Evolutionary conservation across 2,329 filamentous ascomycete species (phyloP).

Genomic region (Cylindrodendrum hubeiense): DNA sequence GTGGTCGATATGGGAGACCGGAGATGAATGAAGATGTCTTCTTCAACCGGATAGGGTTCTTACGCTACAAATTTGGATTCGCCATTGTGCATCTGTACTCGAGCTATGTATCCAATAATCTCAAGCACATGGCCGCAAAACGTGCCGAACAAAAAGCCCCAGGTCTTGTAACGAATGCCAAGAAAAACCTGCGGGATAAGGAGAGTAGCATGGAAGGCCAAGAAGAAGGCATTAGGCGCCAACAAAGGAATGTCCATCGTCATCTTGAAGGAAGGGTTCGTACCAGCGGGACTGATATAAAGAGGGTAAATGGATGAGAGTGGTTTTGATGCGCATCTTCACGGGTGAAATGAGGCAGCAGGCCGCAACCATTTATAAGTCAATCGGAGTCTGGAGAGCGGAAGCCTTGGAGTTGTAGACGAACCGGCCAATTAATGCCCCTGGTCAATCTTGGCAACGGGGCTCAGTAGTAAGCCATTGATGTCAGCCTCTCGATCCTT

Average conservation of each 20-base stretch:
- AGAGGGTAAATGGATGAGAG: neutral
- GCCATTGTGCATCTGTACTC: conserved; percentile 66
- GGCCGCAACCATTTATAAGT: conserved; percentile 8
- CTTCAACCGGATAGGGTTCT: conserved; percentile 30
- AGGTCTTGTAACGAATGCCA: conserved; percentile 54
- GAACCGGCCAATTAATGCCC: conserved; percentile 19
- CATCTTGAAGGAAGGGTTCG: conserved; percentile 16
- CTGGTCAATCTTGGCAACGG: neutral
- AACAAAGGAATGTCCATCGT: conserved; percentile 31
- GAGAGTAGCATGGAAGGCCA: conserved; percentile 56
- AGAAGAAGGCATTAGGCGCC: conserved; percentile 47
- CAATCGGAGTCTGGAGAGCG: neutral
- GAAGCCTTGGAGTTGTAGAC: conserved; percentile 10
- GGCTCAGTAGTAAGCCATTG: neutral
- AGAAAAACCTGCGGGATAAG: conserved; percentile 54
- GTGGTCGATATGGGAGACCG: accelerated
- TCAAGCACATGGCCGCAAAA: conserved; percentile 65
- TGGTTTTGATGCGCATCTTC: neutral
- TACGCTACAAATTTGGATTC: conserved; percentile 68
- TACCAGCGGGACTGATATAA: neutral
- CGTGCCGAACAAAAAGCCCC: conserved; percentile 59
- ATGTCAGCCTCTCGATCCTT: neutral
- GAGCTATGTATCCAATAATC: conserved; percentile 69
- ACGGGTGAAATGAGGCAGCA: neutral
- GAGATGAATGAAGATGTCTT: neutral